These are phyloP conservation scores for Melastoma malabathricum DNA, from an alignment of 345 rosid genomes.

Conservation along the genomic window DNA sequence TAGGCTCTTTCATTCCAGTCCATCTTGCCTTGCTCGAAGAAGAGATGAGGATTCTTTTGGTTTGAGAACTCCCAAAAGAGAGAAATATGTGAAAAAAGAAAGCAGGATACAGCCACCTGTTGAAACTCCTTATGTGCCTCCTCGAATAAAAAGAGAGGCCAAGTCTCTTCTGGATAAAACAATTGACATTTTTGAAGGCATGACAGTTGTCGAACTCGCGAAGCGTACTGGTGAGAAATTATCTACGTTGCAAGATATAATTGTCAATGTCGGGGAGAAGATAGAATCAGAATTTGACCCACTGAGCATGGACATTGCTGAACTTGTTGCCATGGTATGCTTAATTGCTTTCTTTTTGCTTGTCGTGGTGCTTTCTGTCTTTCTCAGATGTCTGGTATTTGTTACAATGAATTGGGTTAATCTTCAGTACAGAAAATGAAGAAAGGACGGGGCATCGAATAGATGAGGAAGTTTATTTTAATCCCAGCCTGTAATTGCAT, in stretches of 20 bases:
- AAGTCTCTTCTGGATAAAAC: constrained; percentile 45
- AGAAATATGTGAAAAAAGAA: constrained; percentile 37
- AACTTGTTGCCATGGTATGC: constrained; percentile 77
- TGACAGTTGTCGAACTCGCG: constrained; percentile 65
- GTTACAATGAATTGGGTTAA: no score
- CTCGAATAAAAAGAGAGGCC: constrained; percentile 33
- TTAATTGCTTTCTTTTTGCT: constrained; percentile 1
- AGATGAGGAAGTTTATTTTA: no score
- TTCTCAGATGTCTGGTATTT: neutral
- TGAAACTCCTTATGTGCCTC: constrained; percentile 70
- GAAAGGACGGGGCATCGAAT: no score
- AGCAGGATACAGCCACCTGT: constrained; percentile 42
- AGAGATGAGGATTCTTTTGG: constrained; percentile 29
- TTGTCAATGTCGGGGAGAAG: constrained; percentile 69
- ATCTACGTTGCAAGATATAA: constrained; percentile 49
- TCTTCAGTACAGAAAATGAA: no score
- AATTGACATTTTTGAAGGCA: constrained; percentile 75
- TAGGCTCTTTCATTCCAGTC: constrained; percentile 56
- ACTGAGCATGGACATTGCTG: constrained; percentile 65
- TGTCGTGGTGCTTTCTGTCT: neutral
- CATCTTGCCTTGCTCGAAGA: constrained; percentile 31
- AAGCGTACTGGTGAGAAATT: constrained; percentile 50
- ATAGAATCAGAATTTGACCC: constrained; percentile 62
- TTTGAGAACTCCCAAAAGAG: constrained; percentile 40
- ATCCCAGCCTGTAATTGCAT: no score